phyloP scores from a whole-genome alignment of 345 rosid species.

The Nasturtium officinale region DNA sequence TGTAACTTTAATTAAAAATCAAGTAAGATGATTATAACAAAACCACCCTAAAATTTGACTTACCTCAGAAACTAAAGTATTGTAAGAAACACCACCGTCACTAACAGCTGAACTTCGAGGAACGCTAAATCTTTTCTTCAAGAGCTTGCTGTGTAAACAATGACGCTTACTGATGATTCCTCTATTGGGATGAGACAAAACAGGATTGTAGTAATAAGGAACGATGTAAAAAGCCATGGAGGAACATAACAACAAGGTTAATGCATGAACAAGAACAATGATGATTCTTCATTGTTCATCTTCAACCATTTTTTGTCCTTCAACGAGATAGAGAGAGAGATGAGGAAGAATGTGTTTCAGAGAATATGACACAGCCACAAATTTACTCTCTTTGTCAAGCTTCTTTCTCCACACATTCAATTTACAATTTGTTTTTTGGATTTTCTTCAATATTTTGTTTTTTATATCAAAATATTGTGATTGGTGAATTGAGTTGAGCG shows the following conservation, averaged over 20 bases:
- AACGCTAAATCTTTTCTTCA: constrained; percentile 40
- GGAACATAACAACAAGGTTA: constrained; percentile 49
- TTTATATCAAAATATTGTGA: constrained; percentile 1
- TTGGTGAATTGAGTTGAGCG: constrained; percentile 6
- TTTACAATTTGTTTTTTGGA: constrained; percentile 4
- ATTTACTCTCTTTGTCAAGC: constrained; percentile 30
- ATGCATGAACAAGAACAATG: constrained; percentile 26
- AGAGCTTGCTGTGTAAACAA: constrained; percentile 20
- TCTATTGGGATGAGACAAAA: constrained; percentile 46
- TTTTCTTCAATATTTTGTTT: not conserved
- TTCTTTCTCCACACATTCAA: constrained; percentile 45
- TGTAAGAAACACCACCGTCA: constrained; percentile 47
- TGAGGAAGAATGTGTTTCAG: constrained; percentile 45
- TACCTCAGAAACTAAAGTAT: constrained; percentile 75
- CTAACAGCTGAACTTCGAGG: constrained; percentile 42
- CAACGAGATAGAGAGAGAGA: constrained; percentile 21
- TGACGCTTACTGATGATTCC: constrained; percentile 21
- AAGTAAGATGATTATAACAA: not conserved
- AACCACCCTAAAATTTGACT: not conserved
- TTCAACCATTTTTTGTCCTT: constrained; percentile 47
- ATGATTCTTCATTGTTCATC: constrained; percentile 53
- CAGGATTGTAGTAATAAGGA: constrained; percentile 38
- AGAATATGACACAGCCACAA: constrained; percentile 36
- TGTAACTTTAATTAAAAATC: not conserved
- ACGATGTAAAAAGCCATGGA: constrained; percentile 79